These are phyloP conservation scores for Trichoderma simmonsii DNA, from an alignment of 2,329 filamentous ascomycete genomes.

Conservation along the genomic window DNA sequence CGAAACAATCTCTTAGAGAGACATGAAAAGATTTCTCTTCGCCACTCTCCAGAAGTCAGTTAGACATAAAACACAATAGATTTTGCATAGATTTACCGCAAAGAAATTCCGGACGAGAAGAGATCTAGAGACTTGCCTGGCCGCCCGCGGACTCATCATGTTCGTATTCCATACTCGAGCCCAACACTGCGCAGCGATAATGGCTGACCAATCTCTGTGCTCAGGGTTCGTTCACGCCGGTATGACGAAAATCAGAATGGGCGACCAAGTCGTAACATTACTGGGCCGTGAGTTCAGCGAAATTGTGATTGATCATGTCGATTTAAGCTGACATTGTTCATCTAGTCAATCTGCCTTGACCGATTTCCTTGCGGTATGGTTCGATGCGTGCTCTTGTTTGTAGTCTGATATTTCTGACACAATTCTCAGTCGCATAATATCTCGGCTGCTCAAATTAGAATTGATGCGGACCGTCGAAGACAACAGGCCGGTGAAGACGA, in stretches of 20 bases:
- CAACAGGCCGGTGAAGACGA: slow-evolving; percentile 27
- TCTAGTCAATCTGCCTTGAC: slow-evolving; percentile 51
- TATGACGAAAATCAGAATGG: slow-evolving; percentile 21
- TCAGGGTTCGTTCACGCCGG: slow-evolving; percentile 21
- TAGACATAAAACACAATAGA: neutral
- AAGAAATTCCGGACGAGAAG: neutral
- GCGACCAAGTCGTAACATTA: slow-evolving; percentile 35
- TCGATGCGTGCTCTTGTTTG: slow-evolving; percentile 61
- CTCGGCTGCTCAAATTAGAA: slow-evolving; percentile 55
- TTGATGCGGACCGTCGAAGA: slow-evolving; percentile 50
- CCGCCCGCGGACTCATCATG: neutral
- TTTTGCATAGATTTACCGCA: neutral
- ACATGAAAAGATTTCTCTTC: neutral
- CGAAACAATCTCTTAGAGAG: neutral
- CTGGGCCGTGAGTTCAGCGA: slow-evolving; percentile 36
- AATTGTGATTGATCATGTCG: neutral
- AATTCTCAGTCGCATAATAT: slow-evolving; percentile 64
- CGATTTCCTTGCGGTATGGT: slow-evolving; percentile 49
- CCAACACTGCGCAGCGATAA: neutral
- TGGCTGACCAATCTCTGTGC: neutral
- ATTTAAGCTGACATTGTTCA: slow-evolving; percentile 14
- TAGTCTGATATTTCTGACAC: slow-evolving; percentile 22
- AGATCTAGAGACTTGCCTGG: neutral
- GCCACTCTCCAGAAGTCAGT: neutral
- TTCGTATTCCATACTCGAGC: neutral